Conservation (phyloP, 331 rosid species). For the Malus hybrid region DNA sequence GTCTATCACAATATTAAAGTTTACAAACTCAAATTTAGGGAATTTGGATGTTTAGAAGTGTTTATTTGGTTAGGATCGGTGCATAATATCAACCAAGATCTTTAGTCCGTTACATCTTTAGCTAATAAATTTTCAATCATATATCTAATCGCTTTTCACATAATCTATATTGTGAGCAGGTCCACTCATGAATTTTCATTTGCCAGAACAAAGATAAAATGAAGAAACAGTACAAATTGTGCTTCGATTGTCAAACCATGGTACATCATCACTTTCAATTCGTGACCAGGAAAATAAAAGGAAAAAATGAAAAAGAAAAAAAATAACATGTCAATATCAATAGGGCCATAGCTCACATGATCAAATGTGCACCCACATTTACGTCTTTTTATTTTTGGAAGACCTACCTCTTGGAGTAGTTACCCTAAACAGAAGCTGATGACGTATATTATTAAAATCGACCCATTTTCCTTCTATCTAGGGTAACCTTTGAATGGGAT, state of each 20-base stretch:
- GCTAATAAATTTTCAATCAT: too few species aligned
- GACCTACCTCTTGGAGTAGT: slow-evolving; percentile 19
- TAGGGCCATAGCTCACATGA: slow-evolving; percentile 19
- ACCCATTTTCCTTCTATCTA: not conserved
- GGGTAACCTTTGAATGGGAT: not conserved
- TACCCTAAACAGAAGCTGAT: not conserved
- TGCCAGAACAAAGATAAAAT: too few species aligned
- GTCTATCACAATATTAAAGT: too few species aligned
- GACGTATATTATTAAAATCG: not conserved
- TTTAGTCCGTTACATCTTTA: too few species aligned
- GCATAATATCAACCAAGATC: too few species aligned
- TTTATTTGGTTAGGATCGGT: too few species aligned
- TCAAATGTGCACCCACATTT: slow-evolving; percentile 6
- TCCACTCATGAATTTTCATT: too few species aligned
- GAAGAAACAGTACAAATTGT: not conserved
- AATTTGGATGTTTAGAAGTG: too few species aligned
- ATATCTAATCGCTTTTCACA: too few species aligned
- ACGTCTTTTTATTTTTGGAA: slow-evolving; percentile 9
- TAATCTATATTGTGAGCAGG: too few species aligned
- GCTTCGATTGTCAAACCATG: not conserved
- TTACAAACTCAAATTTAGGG: too few species aligned
- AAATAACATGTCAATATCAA: slow-evolving; percentile 4
- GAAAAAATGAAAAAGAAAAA: not conserved
- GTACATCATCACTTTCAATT: not conserved
- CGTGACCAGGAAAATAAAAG: too few species aligned